phyloP scores from a whole-genome alignment of 139 green algal genomes.

The Picocystis salinarum region DNA sequence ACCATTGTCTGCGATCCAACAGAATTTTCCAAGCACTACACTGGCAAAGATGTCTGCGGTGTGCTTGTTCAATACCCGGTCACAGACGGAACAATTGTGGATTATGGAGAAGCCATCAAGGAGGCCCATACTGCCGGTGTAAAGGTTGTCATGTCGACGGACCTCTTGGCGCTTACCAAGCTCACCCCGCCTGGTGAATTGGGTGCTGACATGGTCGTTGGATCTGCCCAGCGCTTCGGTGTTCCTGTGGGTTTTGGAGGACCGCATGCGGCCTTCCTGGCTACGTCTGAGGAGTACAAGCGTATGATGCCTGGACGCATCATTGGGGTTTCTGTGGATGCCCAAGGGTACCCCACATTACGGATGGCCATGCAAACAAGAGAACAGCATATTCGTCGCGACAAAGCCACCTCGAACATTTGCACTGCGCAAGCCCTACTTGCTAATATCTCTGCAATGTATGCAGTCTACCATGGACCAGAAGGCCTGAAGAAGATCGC shows the following conservation, averaged over 20 bases:
- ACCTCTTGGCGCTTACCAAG: slow-evolving; percentile 87
- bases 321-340: slow-evolving; percentile 84
- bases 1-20: slow-evolving; percentile 35
- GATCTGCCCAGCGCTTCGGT: slow-evolving; percentile 85
- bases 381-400: slow-evolving; percentile 98
- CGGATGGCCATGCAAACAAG: slow-evolving; percentile 99
- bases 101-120: slow-evolving; percentile 49
- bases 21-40: slow-evolving; percentile 24
- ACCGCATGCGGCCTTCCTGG: slow-evolving; percentile 95
- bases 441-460: slow-evolving; percentile 95
- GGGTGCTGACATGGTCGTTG: slow-evolving; percentile 93
- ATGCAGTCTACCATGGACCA: slow-evolving; percentile 93
- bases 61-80: slow-evolving; percentile 92
- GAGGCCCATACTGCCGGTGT: slow-evolving; percentile 16
- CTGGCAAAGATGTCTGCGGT: slow-evolving; percentile 78
- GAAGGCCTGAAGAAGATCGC: slow-evolving; percentile 82
- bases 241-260: slow-evolving; percentile 97
- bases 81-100: slow-evolving; percentile 69
- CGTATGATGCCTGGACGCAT: slow-evolving; percentile 87
- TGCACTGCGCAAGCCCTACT: slow-evolving; percentile 93
- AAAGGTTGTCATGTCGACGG: slow-evolving; percentile 58
- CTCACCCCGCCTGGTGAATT: slow-evolving; percentile 86
- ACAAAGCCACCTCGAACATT: slow-evolving; percentile 99
- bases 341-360: slow-evolving; percentile 63
- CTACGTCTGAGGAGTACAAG: slow-evolving; percentile 78